These are phyloP conservation scores for Acacia melanoxylon DNA, from an alignment of 306 rosid genomes.

Conservation along the genomic window DNA sequence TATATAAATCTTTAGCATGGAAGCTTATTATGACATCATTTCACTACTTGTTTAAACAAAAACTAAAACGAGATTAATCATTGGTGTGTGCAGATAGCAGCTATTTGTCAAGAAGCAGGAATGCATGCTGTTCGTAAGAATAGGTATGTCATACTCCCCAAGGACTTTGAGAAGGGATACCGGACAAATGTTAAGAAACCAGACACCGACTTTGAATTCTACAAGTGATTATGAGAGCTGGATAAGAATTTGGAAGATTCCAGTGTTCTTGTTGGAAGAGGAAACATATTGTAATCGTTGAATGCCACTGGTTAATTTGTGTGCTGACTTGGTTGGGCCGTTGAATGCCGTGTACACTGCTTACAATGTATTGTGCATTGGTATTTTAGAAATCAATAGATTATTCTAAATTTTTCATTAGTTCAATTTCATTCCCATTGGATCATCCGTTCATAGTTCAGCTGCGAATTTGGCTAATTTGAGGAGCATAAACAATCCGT, in stretches of 20 bases:
- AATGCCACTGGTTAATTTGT: background rate
- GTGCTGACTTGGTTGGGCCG: constrained; percentile 7
- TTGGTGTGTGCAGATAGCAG: constrained; percentile 65
- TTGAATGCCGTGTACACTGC: background rate
- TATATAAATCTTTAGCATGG: background rate
- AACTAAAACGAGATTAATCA: background rate
- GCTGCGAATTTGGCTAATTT: background rate
- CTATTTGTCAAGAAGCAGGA: constrained; percentile 99
- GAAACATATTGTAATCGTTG: background rate
- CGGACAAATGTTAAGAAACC: constrained; percentile 98
- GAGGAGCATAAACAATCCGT: too few species aligned
- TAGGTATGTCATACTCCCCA: constrained; percentile 91
- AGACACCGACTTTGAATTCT: constrained; percentile 96
- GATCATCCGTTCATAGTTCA: background rate
- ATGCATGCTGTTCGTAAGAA: constrained; percentile 99
- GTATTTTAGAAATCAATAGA: background rate
- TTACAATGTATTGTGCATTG: background rate
- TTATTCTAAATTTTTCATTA: background rate
- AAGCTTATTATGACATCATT: background rate
- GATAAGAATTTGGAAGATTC: background rate
- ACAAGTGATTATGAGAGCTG: constrained; percentile 63
- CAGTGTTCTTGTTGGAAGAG: background rate
- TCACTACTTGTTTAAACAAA: background rate
- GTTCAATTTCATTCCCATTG: too few species aligned
- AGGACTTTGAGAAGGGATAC: constrained; percentile 99